Conservation (phyloP, 768 basidiomycete genomes). For the Mycena haematopus region DNA sequence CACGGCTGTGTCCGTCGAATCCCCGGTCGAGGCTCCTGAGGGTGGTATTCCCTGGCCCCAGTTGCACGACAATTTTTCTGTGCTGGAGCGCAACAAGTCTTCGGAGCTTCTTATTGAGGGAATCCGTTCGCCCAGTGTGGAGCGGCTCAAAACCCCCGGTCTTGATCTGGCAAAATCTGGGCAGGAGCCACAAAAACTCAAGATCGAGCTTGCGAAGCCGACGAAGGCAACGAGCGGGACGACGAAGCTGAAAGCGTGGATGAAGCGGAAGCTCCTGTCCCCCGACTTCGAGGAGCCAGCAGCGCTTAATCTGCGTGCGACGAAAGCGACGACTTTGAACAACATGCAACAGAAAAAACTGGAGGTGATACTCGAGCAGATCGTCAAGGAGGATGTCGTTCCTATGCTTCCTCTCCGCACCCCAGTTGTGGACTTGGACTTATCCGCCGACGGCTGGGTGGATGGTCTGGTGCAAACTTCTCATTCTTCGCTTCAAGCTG, state of each 20-base stretch:
- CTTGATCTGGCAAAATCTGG: conserved; percentile 10
- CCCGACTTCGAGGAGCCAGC: not conserved
- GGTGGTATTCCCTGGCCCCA: conserved; percentile 1
- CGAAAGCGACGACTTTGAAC: not conserved
- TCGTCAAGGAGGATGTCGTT: not conserved
- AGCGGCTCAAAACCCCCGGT: not conserved
- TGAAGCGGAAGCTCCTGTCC: conserved; percentile 60
- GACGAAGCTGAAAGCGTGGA: conserved; percentile 66
- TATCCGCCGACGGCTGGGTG: conserved; percentile 43
- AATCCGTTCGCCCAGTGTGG: conserved; percentile 1
- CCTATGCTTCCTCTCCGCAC: not conserved
- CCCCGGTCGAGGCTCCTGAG: not conserved
- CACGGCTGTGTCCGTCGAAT: conserved; percentile 56
- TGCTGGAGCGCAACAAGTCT: conserved; percentile 2
- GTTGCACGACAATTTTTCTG: not conserved
- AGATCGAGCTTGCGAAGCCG: conserved; percentile 33
- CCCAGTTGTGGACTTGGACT: conserved; percentile 27
- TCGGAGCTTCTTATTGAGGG: not conserved
- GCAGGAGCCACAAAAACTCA: conserved; percentile 35
- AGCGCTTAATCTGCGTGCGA: not conserved
- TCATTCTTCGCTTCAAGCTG: conserved; percentile 56
- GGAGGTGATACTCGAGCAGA: conserved; percentile 37
- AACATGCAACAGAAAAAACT: conserved; percentile 39
- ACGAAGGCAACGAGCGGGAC: conserved; percentile 41
- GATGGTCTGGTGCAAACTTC: conserved; percentile 50